Percentiles rank a stretch among this genome's conserved stretches.
Conservation (phyloP, 1,284 basidiomycete species). For the Ceratobasidium sp. region DNA sequence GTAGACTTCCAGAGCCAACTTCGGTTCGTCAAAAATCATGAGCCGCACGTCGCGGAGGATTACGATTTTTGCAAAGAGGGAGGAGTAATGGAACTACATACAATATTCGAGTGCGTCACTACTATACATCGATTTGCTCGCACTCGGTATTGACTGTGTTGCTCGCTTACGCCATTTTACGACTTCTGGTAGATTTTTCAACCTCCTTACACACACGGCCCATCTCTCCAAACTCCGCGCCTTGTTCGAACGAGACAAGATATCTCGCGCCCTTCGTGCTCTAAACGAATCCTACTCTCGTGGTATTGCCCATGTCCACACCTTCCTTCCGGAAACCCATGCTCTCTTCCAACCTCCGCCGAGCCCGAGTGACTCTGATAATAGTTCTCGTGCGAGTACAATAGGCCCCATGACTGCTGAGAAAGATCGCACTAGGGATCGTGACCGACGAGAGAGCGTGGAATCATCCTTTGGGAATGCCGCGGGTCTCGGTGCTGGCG, state of each 20-base stretch:
- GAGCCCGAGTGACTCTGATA: slow-evolving; percentile 15
- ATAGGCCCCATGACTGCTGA: slow-evolving; percentile 12
- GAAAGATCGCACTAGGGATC: slow-evolving; percentile 2
- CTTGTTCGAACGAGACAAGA: slow-evolving; percentile 39
- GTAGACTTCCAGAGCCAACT: slow-evolving; percentile 43
- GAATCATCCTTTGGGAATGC: slow-evolving; percentile 39
- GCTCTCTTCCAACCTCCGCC: slow-evolving; percentile 42
- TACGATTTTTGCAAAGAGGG: slow-evolving; percentile 41
- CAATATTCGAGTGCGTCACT: slow-evolving; percentile 32
- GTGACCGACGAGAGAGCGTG: slow-evolving; percentile 25
- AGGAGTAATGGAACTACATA: slow-evolving; percentile 36
- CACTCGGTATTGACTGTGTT: neutral
- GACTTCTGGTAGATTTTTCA: slow-evolving; percentile 45
- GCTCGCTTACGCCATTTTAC: too few species aligned
- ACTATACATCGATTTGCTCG: neutral
- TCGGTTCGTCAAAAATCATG: slow-evolving; percentile 42
- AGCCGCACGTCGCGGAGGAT: slow-evolving; percentile 37
- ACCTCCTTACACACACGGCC: slow-evolving; percentile 41
- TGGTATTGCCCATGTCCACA: slow-evolving; percentile 39
- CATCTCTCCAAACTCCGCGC: slow-evolving; percentile 40
- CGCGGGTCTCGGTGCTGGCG: slow-evolving; percentile 27
- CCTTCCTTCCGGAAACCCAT: slow-evolving; percentile 35
- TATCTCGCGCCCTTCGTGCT: slow-evolving; percentile 37
- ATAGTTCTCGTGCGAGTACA: slow-evolving; percentile 31
- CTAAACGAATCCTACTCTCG: slow-evolving; percentile 40